Evolutionary conservation across 73 alveolate genomes (phyloP).

Genomic region (Paramecium sonneborni): DNA sequence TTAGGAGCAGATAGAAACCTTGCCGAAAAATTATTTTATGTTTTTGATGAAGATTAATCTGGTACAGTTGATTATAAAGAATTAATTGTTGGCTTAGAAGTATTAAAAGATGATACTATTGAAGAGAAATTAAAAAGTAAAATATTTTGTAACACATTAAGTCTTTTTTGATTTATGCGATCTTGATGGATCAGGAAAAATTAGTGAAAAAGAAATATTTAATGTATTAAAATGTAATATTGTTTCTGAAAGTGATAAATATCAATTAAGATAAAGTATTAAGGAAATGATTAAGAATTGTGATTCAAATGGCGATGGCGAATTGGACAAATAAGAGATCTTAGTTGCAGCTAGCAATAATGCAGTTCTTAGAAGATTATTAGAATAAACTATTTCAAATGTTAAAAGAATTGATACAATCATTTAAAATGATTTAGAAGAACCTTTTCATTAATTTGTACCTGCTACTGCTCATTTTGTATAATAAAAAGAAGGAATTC

Average conservation of each 20-base stretch:
- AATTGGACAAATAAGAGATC: constrained; percentile 75
- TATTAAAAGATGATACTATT: constrained; percentile 77
- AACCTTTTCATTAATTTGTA: constrained; percentile 62
- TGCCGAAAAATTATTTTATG: constrained; percentile 70
- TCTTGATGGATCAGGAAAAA: constrained; percentile 80
- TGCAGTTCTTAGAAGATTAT: constrained; percentile 15
- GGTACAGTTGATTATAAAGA: constrained; percentile 87
- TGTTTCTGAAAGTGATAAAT: constrained; percentile 73
- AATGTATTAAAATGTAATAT: constrained; percentile 76
- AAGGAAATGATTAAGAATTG: constrained; percentile 74
- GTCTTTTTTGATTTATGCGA: constrained; percentile 87
- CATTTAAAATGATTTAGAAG: constrained; percentile 57
- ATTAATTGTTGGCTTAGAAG: constrained; percentile 80
- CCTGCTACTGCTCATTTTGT: constrained; percentile 60
- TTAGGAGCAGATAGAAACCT: constrained; percentile 66
- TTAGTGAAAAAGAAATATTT: constrained; percentile 79
- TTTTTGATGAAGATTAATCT: constrained; percentile 86
- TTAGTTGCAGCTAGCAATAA: constrained; percentile 69
- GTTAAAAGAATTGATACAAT: constrained; percentile 53
- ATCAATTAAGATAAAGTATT: constrained; percentile 69
- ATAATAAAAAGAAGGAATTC: neutral
- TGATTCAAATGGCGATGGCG: constrained; percentile 87
- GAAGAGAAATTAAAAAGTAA: constrained; percentile 80
- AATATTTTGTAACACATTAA: neutral
- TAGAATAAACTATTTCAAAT: constrained; percentile 51